Percentiles rank a stretch among this genome's conserved stretches.
Conservation (phyloP, 176 grass and related monocot species). For the Rhipidocladum racemiflorum region DNA sequence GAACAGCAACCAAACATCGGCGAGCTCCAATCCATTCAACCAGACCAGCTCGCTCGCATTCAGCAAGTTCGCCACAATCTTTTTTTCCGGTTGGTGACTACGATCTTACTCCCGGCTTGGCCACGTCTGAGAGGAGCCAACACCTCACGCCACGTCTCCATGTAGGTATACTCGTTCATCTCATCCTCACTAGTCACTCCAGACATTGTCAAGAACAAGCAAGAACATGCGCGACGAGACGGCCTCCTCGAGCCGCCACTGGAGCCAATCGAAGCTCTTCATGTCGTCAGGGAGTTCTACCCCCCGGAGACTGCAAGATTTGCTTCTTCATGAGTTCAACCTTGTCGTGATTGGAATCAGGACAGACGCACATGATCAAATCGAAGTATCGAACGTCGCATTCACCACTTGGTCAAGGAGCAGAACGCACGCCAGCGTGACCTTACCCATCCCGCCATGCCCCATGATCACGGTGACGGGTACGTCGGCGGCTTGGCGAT, state of each 20-base stretch:
- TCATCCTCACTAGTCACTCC: slow-evolving; percentile 28
- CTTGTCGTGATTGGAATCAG: neutral
- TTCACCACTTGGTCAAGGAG: neutral
- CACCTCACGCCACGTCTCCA: slow-evolving; percentile 12
- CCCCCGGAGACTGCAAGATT: neutral
- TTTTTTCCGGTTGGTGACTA: slow-evolving; percentile 31
- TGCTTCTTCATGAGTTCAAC: slow-evolving; percentile 18
- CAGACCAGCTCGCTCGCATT: neutral
- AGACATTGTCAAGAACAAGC: slow-evolving; percentile 44
- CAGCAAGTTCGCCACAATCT: neutral
- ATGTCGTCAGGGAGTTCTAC: neutral
- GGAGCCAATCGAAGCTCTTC: slow-evolving; percentile 10
- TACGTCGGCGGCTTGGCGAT: neutral
- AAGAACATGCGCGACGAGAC: slow-evolving; percentile 25
- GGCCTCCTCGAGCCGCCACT: neutral
- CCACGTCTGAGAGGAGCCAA: slow-evolving; percentile 26
- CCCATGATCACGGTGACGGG: slow-evolving; percentile 29
- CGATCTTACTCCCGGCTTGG: slow-evolving; percentile 22
- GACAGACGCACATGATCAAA: slow-evolving; percentile 30
- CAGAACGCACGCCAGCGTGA: slow-evolving; percentile 33
- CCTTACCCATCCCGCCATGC: slow-evolving; percentile 47
- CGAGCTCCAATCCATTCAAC: neutral
- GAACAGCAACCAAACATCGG: slow-evolving; percentile 32
- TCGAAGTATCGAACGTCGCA: slow-evolving; percentile 17
- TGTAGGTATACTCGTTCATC: neutral